Evolutionary conservation across 768 basidiomycete genomes (phyloP), one percentile per base, ranked within the genome.

Genomic region (Atractiella rhizophila): DNA sequence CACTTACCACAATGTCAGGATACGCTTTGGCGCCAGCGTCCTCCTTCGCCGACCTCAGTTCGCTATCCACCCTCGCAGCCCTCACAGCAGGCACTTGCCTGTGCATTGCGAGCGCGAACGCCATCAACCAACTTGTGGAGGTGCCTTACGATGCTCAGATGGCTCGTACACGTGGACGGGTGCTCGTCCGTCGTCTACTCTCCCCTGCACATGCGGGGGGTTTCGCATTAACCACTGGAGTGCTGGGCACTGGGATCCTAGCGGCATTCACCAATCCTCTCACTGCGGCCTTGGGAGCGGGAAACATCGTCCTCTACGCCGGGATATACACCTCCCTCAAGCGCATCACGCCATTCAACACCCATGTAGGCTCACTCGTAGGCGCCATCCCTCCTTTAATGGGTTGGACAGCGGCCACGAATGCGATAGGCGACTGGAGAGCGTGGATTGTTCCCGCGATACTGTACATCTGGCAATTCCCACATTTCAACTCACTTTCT

Each of bases 341-440:
- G 58, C 68, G 91, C 15, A 73, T 69, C 51, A 71, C 68, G 43
- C 63, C 76, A 5, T 63, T 63, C 48, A 98, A 91, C 56, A 98
- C 88, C 2, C 94, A 86, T 88, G 71, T 86, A 15, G 88, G 88
- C 9, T 67, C 82, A 0, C 64, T 96, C 18, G 88, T 98, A 3
- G 91, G 91, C 25, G 85, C 66, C 1, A 64, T 94, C 4, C 91
- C 91, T 5, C 85, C 88, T 2, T 60, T 98, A 37, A 94, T 98
- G 78, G 91, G 91, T 30, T 98, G 91, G 91, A 74, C 88, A 6
- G 91, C 91, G 1, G 80, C 78, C 43, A 86, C 85, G 1, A 81
- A 78, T 18, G 63, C 67, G 13, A 71, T 86, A 56, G 38, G 38
- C 3, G 47, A 54, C 33, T 49, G 48, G 9, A 53, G 52, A 23